A percentile compares a stretch with the other conserved stretches of the same genome.
Evolutionary conservation across 345 rosid genomes (phyloP).

Genomic region (Populus euphratica): DNA sequence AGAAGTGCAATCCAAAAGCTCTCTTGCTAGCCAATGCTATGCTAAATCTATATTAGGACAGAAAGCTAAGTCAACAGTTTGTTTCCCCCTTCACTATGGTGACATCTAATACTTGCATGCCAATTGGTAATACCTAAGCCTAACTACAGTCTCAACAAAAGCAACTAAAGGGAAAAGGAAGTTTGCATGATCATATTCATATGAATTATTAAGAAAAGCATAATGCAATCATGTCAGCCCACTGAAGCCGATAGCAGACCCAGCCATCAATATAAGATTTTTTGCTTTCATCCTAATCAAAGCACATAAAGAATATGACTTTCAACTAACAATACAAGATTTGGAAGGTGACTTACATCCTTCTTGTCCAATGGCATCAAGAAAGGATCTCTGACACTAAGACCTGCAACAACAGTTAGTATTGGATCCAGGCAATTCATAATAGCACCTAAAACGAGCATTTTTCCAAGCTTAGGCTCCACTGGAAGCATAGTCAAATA

Average conservation of each 20-base stretch:
- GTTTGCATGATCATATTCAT: too few species aligned
- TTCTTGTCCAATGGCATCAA: slow-evolving; percentile 82
- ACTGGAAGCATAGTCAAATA: slow-evolving; percentile 81
- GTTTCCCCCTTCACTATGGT: too few species aligned
- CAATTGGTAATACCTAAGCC: too few species aligned
- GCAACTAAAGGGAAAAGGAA: too few species aligned
- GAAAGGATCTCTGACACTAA: slow-evolving; percentile 94
- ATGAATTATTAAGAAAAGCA: background rate
- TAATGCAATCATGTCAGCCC: too few species aligned
- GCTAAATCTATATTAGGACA: too few species aligned
- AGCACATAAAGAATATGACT: background rate
- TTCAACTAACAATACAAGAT: slow-evolving; percentile 14
- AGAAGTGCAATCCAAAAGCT: too few species aligned
- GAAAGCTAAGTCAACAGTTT: too few species aligned
- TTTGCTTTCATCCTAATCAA: background rate
- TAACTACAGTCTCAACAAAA: too few species aligned
- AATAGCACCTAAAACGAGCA: slow-evolving; percentile 79
- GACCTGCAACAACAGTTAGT: slow-evolving; percentile 80
- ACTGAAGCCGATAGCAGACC: too few species aligned
- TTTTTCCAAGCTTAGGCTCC: slow-evolving; percentile 98
- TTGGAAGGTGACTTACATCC: slow-evolving; percentile 61
- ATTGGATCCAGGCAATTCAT: slow-evolving; percentile 84
- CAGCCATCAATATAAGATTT: background rate
- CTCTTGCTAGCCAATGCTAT: too few species aligned
- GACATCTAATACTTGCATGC: too few species aligned